These are phyloP conservation scores for Fusarium subtropicale DNA, from an alignment of 2,329 filamentous ascomycete genomes.

Conservation along the genomic window DNA sequence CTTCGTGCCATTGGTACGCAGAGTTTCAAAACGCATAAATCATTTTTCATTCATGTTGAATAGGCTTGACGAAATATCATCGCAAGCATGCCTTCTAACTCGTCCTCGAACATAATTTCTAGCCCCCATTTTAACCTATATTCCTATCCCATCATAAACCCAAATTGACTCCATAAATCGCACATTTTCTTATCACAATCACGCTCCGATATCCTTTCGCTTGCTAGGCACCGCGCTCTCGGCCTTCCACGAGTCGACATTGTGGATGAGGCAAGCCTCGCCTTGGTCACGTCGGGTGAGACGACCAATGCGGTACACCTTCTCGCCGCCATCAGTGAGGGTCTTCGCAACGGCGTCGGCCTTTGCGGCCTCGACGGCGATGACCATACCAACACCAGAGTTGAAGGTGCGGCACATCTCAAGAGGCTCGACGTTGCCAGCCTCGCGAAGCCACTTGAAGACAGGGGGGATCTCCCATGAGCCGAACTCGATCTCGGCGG, in stretches of 20 bases:
- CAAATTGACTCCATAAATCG: slow-evolving; percentile 36
- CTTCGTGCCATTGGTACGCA: neutral
- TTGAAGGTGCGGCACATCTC: slow-evolving; percentile 98
- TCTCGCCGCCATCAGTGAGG: slow-evolving; percentile 73
- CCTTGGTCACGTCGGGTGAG: slow-evolving; percentile 68
- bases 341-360: slow-evolving; percentile 69
- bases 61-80: slow-evolving; percentile 15
- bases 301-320: slow-evolving; percentile 79
- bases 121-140: slow-evolving; percentile 27
- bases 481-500: slow-evolving; percentile 82
- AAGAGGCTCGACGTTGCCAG: slow-evolving; percentile 74
- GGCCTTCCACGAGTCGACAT: slow-evolving; percentile 51
- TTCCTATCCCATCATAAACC: slow-evolving; percentile 31
- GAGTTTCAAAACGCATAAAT: slow-evolving; percentile 14
- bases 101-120: slow-evolving; percentile 14
- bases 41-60: slow-evolving; percentile 31
- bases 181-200: slow-evolving; percentile 25
- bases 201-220: slow-evolving; percentile 44
- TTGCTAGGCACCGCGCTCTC: slow-evolving; percentile 41
- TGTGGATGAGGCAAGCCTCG: slow-evolving; percentile 52
- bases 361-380: slow-evolving; percentile 77
- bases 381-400: slow-evolving; percentile 92
- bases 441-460: slow-evolving; percentile 85
- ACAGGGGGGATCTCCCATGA: slow-evolving; percentile 82
- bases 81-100: slow-evolving; percentile 27